phyloP scores from a whole-genome alignment of 495 filamentous ascomycete genomes.

The Aeminium ludgeri region DNA sequence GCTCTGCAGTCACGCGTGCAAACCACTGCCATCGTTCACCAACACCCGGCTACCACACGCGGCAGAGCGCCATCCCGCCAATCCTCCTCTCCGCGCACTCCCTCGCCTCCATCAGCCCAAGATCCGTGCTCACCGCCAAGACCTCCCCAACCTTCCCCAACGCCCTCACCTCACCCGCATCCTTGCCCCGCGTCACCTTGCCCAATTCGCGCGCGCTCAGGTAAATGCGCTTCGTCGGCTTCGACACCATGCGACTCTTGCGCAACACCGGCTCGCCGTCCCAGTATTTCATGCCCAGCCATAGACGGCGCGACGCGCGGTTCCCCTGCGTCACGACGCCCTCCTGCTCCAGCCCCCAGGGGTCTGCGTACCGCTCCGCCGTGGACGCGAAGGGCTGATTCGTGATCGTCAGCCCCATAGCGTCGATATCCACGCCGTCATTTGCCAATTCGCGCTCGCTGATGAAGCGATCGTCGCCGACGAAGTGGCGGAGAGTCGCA shows the following conservation, averaged over 20 bases:
- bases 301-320: slow-evolving; percentile 58
- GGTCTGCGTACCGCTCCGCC: too few species aligned
- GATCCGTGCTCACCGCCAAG: slow-evolving; percentile 62
- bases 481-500: slow-evolving; percentile 10
- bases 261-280: slow-evolving; percentile 69
- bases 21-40: too few species aligned
- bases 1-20: too few species aligned
- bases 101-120: slow-evolving; percentile 66
- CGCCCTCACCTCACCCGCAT: slow-evolving; percentile 47
- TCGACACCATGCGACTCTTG: slow-evolving; percentile 51
- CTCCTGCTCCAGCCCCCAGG: slow-evolving; percentile 19
- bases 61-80: slow-evolving; percentile 69
- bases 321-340: slow-evolving; percentile 62
- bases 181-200: slow-evolving; percentile 47
- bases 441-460: slow-evolving; percentile 8
- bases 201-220: slow-evolving; percentile 44
- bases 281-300: slow-evolving; percentile 91
- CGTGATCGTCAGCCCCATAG: slow-evolving; percentile 7
- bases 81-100: slow-evolving; percentile 74
- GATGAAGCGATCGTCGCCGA: not conserved
- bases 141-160: slow-evolving; percentile 66
- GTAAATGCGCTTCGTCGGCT: slow-evolving; percentile 56
- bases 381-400: slow-evolving; percentile 6
- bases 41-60: too few species aligned
- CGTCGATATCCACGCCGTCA: slow-evolving; percentile 7